Evolutionary conservation across 2,329 filamentous ascomycete species (phyloP), one percentile per base, ranked within the genome.

Genomic region (Epichloe aotearoae): DNA sequence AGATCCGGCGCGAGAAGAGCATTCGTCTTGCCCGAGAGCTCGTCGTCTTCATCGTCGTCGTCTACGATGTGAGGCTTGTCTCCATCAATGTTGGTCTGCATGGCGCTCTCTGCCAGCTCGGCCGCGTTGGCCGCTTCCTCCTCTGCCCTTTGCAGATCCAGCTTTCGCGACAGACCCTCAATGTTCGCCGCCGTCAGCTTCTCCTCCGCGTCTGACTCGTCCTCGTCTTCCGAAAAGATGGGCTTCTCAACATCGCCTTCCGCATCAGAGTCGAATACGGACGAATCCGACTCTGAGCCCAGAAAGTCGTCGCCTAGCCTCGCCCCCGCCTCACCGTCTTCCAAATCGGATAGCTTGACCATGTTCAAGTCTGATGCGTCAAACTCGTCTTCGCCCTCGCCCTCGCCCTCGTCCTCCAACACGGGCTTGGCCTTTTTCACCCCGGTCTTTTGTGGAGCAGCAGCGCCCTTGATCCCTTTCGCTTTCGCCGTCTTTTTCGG

Each of bases 181-280:
- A 98, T 97, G 67, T 98, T 98, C 55, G 93, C 93, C 2, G 90
- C 90, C 48, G 88, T 98, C 58, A 98, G 77, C 65, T 83, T 84
- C 69, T 96, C 90, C 69, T 95, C 88, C 5, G 82, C 84, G 59
- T 94, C 88, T 1, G 86, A 90, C 48, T 89, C 84, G 56, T 91
- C 87, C 59, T 94, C 89, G 62, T 97, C 91, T 56, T 97, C 93
- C 0, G 93, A 97, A 74, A 95, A 98, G 74, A 95, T 88, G 56
- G 83, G 71, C 54, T 66, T 67, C 57, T 76, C 64, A 68, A 3
- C 58, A 51, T 69, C 69, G 30, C 66, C 66, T 17, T 80, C 79
- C 40, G 80, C 76, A 58, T 88, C 86, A 14, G 86, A 90, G 62
- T 90, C 86, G 59, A 79, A 76, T 49, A 83, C 77, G 0, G 83